phyloP scores from a whole-genome alignment of 352 stramenopile genomes.

The Globisporangium orthogonon region DNA sequence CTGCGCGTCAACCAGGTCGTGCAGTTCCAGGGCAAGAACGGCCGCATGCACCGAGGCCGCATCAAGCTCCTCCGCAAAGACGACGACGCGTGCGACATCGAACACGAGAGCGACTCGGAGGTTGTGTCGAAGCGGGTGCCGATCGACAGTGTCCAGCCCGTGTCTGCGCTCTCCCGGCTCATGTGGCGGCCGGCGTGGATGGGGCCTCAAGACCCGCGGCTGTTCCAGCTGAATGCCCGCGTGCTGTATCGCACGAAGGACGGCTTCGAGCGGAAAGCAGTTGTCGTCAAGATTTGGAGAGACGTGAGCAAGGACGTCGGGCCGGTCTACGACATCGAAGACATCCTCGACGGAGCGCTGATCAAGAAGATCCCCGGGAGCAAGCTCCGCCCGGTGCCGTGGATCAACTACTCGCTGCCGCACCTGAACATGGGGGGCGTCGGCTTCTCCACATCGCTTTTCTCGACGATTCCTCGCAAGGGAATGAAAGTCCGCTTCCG shows the following conservation, averaged over 20 bases:
- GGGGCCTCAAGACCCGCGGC: slow-evolving; percentile 4
- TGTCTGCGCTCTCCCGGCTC: slow-evolving; percentile 26
- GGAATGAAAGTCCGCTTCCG: slow-evolving; percentile 54
- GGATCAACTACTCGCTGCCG: slow-evolving; percentile 40
- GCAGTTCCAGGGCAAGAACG: slow-evolving; percentile 45
- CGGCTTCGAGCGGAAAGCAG: slow-evolving; percentile 39
- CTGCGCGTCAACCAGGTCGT: slow-evolving; percentile 42
- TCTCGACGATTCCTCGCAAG: slow-evolving; percentile 25
- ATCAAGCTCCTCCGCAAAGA: slow-evolving; percentile 38
- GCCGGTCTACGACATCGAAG: slow-evolving; percentile 28
- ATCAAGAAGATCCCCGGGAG: slow-evolving; percentile 30
- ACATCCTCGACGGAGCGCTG: slow-evolving; percentile 38
- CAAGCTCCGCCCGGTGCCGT: slow-evolving; percentile 39
- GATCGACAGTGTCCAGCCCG: slow-evolving; percentile 20
- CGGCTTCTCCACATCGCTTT: slow-evolving; percentile 10
- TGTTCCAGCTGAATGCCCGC: slow-evolving; percentile 40
- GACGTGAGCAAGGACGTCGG: slow-evolving; percentile 8
- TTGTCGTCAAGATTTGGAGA: slow-evolving; percentile 45
- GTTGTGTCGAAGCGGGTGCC: slow-evolving; percentile 40
- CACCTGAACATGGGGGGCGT: slow-evolving; percentile 17
- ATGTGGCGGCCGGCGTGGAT: slow-evolving; percentile 11
- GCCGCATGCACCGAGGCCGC: slow-evolving; percentile 33
- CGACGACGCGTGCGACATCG: slow-evolving; percentile 44
- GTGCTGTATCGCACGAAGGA: slow-evolving; percentile 51
- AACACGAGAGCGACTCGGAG: slow-evolving; percentile 49